phyloP scores from a whole-genome alignment of 768 basidiomycete genomes.

The Fibroporia radiculosa region DNA sequence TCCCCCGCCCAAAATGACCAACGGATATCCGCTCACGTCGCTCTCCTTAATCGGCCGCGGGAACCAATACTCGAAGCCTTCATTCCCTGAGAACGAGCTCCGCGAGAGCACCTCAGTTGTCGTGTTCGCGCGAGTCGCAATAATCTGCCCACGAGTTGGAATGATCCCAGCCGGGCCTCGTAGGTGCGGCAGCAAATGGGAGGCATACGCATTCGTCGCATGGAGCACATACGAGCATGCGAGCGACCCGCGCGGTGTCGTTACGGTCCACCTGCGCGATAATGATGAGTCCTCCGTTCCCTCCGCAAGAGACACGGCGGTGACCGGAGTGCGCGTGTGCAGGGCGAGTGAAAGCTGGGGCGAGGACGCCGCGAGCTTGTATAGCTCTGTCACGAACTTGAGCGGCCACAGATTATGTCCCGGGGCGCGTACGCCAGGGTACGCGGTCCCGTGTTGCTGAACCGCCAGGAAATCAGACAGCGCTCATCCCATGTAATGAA shows the following conservation, averaged over 20 bases:
- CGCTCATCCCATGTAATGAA: neutral
- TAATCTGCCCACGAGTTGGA: conserved; percentile 67
- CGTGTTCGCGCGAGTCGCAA: conserved; percentile 37
- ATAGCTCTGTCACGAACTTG: conserved; percentile 71
- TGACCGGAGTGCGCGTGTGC: conserved; percentile 72
- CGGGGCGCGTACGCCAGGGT: conserved; percentile 43
- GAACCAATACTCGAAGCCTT: conserved; percentile 75
- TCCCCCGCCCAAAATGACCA: conserved; percentile 71
- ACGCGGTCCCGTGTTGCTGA: conserved; percentile 37
- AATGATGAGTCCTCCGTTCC: neutral
- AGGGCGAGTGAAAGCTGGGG: conserved; percentile 38
- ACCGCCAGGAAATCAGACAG: neutral
- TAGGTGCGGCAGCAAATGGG: conserved; percentile 68
- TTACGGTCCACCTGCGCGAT: conserved; percentile 41
- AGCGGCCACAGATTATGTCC: conserved; percentile 72
- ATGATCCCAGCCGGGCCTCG: conserved; percentile 47
- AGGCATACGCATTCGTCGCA: conserved; percentile 81
- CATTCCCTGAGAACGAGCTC: conserved; percentile 34
- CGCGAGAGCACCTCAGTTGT: conserved; percentile 30
- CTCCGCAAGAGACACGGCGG: conserved; percentile 25
- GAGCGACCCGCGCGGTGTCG: conserved; percentile 62
- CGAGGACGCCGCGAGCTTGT: conserved; percentile 30
- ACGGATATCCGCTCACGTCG: conserved; percentile 31
- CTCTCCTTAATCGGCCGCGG: conserved; percentile 42
- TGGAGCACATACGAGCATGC: conserved; percentile 63